Evolutionary conservation across 176 grass and related monocot genomes (phyloP).

Genomic region (Dactylis glomerata): DNA sequence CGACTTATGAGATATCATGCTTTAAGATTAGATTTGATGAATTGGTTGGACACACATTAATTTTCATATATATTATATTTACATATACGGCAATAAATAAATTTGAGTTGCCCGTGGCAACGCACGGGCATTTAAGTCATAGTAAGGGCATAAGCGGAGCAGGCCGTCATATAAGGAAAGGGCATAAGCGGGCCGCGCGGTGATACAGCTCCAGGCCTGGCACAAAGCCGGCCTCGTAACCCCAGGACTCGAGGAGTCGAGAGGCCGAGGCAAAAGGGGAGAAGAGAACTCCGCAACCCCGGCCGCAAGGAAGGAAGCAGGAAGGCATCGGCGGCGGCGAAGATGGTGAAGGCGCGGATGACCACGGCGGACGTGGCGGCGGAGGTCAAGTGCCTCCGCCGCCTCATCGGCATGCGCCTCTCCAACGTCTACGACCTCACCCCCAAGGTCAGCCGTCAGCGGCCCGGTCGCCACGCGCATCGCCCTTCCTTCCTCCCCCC

Average conservation of each 20-base stretch:
- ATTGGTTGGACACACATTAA: too few relatives aligned
- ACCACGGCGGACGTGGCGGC: slow-evolving; percentile 97
- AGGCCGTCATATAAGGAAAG: too few relatives aligned
- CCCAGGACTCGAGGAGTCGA: background rate
- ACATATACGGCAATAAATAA: too few relatives aligned
- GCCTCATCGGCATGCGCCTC: slow-evolving; percentile 97
- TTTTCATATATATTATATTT: too few relatives aligned
- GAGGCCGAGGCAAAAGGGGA: background rate
- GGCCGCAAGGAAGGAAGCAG: slow-evolving; percentile 15
- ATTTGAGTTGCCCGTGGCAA: too few relatives aligned
- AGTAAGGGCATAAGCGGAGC: too few relatives aligned
- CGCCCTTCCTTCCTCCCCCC: background rate
- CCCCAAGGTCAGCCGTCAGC: slow-evolving; percentile 58
- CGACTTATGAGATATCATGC: too few relatives aligned
- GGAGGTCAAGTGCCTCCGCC: slow-evolving; percentile 97
- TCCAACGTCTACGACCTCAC: slow-evolving; percentile 97
- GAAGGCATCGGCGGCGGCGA: slow-evolving; percentile 13
- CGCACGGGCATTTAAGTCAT: too few relatives aligned
- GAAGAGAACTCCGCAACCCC: background rate
- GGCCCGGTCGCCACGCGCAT: background rate
- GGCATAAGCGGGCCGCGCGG: background rate
- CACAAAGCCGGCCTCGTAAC: background rate
- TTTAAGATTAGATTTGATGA: too few relatives aligned
- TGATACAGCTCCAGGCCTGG: background rate
- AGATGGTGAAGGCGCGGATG: slow-evolving; percentile 99